Conservation (phyloP, 208 protist genomes). For the Trypanosoma lewisi region DNA sequence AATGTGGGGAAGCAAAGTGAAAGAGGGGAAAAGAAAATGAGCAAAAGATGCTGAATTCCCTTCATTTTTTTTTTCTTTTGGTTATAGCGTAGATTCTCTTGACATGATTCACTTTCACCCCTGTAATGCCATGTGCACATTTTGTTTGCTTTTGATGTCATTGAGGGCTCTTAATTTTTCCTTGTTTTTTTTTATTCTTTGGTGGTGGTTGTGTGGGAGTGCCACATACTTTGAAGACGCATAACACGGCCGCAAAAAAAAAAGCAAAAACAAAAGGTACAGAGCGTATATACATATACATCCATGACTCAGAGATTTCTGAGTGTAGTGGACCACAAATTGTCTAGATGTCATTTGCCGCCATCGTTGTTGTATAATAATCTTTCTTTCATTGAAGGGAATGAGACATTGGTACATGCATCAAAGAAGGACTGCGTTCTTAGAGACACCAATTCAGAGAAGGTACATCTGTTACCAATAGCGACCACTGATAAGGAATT, state of each 20-base stretch:
- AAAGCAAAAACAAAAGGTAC: not conserved
- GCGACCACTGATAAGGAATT: slow-evolving; percentile 5
- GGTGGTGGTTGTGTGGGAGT: no score
- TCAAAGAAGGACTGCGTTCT: slow-evolving; percentile 24
- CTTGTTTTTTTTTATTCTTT: no score
- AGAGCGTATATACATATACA: not conserved
- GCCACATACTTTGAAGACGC: no score
- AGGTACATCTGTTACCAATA: slow-evolving; percentile 9
- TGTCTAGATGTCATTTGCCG: not conserved
- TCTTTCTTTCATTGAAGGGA: slow-evolving; percentile 29
- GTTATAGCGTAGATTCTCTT: no score
- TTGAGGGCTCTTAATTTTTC: no score
- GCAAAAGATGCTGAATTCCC: no score
- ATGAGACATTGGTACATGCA: slow-evolving; percentile 27
- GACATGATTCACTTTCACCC: no score
- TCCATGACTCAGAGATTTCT: slow-evolving; percentile 19
- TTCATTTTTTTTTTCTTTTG: no score
- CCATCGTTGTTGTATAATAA: slow-evolving; percentile 54
- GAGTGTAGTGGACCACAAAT: not conserved
- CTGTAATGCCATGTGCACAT: no score
- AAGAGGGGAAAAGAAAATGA: no score
- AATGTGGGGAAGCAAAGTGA: no score
- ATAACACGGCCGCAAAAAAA: slow-evolving; percentile 1
- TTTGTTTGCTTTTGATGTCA: no score
- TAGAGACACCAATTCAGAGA: not conserved